Conservation (phyloP, 768 basidiomycete genomes). For the Lentinula aciculospora region DNA sequence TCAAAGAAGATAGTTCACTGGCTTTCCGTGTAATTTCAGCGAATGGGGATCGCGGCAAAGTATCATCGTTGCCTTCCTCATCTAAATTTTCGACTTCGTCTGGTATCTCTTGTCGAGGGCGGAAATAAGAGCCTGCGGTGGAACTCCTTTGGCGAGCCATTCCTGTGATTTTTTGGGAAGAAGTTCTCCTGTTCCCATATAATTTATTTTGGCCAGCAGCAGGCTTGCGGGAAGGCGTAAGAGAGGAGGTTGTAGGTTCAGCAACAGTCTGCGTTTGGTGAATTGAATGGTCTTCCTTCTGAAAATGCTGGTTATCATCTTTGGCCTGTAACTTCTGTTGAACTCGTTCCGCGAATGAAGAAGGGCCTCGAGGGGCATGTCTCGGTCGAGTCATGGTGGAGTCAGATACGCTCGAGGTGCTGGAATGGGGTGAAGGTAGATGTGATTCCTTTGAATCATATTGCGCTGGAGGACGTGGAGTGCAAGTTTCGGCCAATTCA, state of each 20-base stretch:
- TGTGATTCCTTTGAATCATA: conserved; percentile 11
- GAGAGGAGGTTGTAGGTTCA: not conserved
- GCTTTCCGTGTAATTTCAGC: not conserved
- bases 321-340: conserved; percentile 31
- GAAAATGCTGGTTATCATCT: not conserved
- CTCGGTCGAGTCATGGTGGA: conserved; percentile 7
- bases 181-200: not conserved
- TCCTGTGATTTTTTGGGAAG: not conserved
- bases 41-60: not conserved
- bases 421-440: conserved; percentile 16
- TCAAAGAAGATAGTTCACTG: not conserved
- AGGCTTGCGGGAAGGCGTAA: not conserved
- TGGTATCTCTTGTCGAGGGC: conserved; percentile 10
- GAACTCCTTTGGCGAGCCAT: conserved; percentile 5
- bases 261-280: not conserved
- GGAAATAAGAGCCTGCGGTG: conserved; percentile 11
- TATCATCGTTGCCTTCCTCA: not conserved
- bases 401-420: not conserved
- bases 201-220: not conserved
- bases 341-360: conserved; percentile 38
- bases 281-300: not conserved
- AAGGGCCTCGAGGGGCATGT: conserved; percentile 20
- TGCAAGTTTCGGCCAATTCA: conserved; percentile 9
- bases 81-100: conserved; percentile 7
- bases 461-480: conserved; percentile 13